A percentile compares a stretch with the other conserved stretches of the same genome.
Evolutionary conservation across 139 green algal genomes (phyloP).

Genomic region (Cymbomonas tetramitiformis): DNA sequence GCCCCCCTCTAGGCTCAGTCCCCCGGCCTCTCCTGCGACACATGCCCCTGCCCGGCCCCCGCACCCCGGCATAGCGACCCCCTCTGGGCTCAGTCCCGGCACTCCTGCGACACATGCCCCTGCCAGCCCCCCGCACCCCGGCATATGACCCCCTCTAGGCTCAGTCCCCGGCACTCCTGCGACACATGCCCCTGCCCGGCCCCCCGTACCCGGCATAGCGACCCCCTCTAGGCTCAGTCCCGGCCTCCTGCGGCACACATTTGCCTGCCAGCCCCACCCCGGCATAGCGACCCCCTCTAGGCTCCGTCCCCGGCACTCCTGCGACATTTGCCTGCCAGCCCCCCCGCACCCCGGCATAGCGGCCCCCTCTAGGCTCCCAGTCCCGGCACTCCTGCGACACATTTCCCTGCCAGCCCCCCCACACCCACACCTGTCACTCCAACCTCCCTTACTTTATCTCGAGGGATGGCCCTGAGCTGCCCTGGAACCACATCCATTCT

Average conservation of each 20-base stretch:
- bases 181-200: neutral
- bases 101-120: neutral
- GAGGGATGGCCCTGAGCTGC: too few species aligned
- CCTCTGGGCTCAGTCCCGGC: neutral
- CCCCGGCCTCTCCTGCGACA: neutral
- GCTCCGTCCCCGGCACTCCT: neutral
- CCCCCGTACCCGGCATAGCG: neutral
- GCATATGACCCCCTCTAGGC: conserved; percentile 88
- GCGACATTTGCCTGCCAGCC: neutral
- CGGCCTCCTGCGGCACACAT: neutral
- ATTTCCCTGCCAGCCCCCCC: too few species aligned
- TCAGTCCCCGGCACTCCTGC: conserved; percentile 51
- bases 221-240: too few species aligned
- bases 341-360: too few species aligned
- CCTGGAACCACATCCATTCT: too few species aligned
- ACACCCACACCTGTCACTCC: too few species aligned
- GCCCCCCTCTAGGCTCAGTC: too few species aligned
- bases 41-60: neutral
- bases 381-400: too few species aligned
- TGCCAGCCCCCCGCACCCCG: too few species aligned
- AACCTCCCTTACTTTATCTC: too few species aligned
- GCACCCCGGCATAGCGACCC: neutral
- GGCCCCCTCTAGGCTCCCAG: too few species aligned
- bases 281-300: neutral
- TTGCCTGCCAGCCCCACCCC: neutral